These are phyloP conservation scores for Aspergillus transmontanensis DNA, from an alignment of 2,329 filamentous ascomycete species.

Conservation along the genomic window DNA sequence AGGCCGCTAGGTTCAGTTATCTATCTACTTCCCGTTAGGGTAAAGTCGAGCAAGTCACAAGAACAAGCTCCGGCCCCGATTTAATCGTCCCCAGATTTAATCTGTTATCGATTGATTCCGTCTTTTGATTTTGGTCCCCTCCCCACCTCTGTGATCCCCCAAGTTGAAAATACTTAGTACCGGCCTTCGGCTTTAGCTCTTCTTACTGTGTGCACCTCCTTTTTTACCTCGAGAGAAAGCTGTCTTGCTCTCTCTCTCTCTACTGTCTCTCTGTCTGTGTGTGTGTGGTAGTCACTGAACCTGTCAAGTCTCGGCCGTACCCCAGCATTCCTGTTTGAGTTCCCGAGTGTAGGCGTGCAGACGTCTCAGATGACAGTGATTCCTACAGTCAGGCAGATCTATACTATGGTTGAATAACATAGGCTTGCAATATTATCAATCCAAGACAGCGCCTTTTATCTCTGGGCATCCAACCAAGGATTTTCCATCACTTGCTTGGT, in stretches of 20 bases:
- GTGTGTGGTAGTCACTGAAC: background rate
- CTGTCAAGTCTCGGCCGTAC: background rate
- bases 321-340: background rate
- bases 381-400: conserved; percentile 10
- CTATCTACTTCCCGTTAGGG: background rate
- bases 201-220: background rate
- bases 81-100: background rate
- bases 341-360: too few species aligned
- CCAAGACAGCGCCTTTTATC: background rate
- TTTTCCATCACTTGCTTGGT: background rate
- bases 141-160: background rate
- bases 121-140: background rate
- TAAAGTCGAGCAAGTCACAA: background rate
- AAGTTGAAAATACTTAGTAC: background rate
- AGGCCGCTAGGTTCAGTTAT: too few species aligned
- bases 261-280: background rate
- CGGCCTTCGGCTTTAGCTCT: background rate
- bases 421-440: conserved; percentile 17
- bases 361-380: conserved; percentile 21
- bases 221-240: background rate
- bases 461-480: background rate
- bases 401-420: conserved; percentile 44
- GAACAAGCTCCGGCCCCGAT: background rate
- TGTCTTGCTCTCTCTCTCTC: background rate
- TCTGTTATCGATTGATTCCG: background rate